Base-by-base conservation (phyloP, 257 asterid genomes). In the Gardenia jasminoides region DNA sequence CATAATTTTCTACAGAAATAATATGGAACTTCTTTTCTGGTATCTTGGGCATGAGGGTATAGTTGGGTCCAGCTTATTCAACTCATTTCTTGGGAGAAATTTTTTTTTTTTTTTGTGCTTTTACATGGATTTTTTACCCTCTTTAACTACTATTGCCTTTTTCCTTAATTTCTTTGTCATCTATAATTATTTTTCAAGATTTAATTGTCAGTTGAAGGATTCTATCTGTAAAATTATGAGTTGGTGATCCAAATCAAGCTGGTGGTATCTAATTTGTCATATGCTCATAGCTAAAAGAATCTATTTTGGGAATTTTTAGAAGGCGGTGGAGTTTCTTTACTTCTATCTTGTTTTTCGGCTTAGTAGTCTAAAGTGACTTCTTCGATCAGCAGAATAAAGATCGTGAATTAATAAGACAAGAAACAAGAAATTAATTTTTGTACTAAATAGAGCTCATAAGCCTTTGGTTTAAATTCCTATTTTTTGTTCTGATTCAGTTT, bases 401-500 rank as follows among this genome's bases (percentile, higher is more conserved):
- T 26, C 3, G 17, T n/a, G 36, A 61, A 12, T 64, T 64, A 36
- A 36, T 3, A 39, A 19, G 33, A 0, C 15, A 26, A 28, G 30
- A 9, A 64, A 64, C 0, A 17, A 64, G 30, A 19, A 64, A 12
- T 26, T 58, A 28, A 7, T 64, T 64, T 39, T 12, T 64, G 19
- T 10, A 64, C 22, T 12, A 12, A 8, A 11, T 64, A 20, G 16
- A 11, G 31, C 17, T n/a, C 36, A 61, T 9, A 9, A 1, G 17
- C 36, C 67, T 61, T 9, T 61, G n/a, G 36, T 61, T 3, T 61
- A n/a, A n/a, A 9, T 26, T n/a, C 46, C 24, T 10, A n/a, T 70
- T 70, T 70, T 70, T 70, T 48, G 61, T 13, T 82, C 82, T 80
- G 33, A 71, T 66, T 62, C 10, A 20, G 67, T 44, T 76, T 64